Percentiles rank a stretch among this genome's conserved stretches.
These are phyloP conservation scores for Rauvolfia tetraphylla DNA, from an alignment of 257 asterid genomes.

Conservation along the genomic window DNA sequence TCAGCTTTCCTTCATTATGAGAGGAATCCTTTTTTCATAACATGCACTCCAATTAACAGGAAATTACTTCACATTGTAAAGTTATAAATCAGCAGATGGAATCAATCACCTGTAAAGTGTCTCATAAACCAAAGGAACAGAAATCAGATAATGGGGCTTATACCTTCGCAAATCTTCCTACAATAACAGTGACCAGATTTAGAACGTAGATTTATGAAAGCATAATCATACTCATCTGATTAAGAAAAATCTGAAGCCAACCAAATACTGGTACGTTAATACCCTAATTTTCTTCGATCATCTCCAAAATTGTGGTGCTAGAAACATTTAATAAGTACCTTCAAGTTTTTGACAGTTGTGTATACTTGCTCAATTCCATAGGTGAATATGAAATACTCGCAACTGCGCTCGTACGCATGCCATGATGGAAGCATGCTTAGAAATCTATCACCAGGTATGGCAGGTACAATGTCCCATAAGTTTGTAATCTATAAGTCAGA, in stretches of 20 bases:
- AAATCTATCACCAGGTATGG: conserved; percentile 78
- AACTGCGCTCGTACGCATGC: conserved; percentile 95
- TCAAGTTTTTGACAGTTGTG: conserved; percentile 66
- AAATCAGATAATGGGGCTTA: conserved; percentile 76
- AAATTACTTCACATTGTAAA: background rate
- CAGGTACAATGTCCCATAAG: conserved; percentile 82
- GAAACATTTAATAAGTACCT: conserved; percentile 36
- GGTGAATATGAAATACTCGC: conserved; percentile 78
- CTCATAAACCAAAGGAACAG: conserved; percentile 91
- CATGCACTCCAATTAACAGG: background rate
- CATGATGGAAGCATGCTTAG: conserved; percentile 95
- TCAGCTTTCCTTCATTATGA: background rate
- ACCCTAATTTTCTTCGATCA: no score
- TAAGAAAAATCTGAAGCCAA: background rate
- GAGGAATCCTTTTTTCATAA: background rate
- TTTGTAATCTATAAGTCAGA: conserved; percentile 42
- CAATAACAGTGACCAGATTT: conserved; percentile 22
- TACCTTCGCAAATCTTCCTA: conserved; percentile 79
- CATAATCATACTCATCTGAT: background rate
- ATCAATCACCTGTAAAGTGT: conserved; percentile 69
- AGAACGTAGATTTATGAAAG: background rate
- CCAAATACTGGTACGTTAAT: background rate
- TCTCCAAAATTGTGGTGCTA: conserved; percentile 2
- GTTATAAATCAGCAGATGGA: background rate
- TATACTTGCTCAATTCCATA: conserved; percentile 71